These are phyloP conservation scores for Ceratobasidium sp. DNA, from an alignment of 1,284 basidiomycete species.

Conservation along the genomic window DNA sequence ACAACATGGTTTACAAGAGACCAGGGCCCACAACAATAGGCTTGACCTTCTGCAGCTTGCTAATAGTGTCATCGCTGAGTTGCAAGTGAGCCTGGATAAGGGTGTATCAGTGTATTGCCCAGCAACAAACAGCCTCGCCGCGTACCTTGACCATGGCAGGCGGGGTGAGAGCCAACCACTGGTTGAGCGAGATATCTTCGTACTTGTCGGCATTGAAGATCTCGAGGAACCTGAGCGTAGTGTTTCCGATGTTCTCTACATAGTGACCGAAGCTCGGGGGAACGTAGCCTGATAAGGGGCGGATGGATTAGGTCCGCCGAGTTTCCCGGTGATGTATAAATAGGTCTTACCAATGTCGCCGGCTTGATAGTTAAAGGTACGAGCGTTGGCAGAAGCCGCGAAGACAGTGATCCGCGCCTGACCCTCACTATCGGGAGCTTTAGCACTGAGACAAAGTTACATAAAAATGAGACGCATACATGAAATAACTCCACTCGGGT, in stretches of 20 bases:
- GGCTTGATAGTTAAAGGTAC: slow-evolving; percentile 56
- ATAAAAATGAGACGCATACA: slow-evolving; percentile 31
- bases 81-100: slow-evolving; percentile 59
- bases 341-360: slow-evolving; percentile 74
- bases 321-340: slow-evolving; percentile 52
- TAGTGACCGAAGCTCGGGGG: slow-evolving; percentile 73
- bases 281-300: slow-evolving; percentile 61
- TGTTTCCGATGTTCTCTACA: slow-evolving; percentile 67
- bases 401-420: slow-evolving; percentile 57
- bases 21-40: slow-evolving; percentile 1
- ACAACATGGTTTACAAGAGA: background rate
- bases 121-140: background rate
- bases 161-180: slow-evolving; percentile 76
- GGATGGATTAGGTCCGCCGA: background rate
- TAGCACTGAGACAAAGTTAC: slow-evolving; percentile 60
- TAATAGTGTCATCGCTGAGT: background rate
- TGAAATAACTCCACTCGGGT: slow-evolving; percentile 55
- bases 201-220: slow-evolving; percentile 71
- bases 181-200: slow-evolving; percentile 71
- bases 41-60: background rate
- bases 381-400: slow-evolving; percentile 69
- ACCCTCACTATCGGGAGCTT: slow-evolving; percentile 56
- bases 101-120: background rate
- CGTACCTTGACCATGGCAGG: slow-evolving; percentile 67
- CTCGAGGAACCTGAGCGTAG: slow-evolving; percentile 65